Conservation (phyloP, 768 basidiomycete genomes). For the Lactarius hatsudake region DNA sequence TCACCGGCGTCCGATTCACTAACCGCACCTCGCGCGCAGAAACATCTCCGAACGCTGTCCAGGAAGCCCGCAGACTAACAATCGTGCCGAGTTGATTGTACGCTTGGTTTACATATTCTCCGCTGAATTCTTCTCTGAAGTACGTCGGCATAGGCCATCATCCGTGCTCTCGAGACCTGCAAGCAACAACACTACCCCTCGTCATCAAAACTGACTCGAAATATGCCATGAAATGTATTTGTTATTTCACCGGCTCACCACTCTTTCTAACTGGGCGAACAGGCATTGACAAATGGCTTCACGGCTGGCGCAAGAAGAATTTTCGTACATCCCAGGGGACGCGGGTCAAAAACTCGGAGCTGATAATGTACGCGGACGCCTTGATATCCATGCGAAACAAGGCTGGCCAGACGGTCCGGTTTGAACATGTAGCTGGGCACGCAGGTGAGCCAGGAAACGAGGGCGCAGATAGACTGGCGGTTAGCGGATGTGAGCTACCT, state of each 20-base stretch:
- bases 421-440: conserved; percentile 80
- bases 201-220: conserved; percentile 83
- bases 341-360: conserved; percentile 66
- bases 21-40: conserved; percentile 38
- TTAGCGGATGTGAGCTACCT: conserved; percentile 47
- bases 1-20: conserved; percentile 1
- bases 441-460: conserved; percentile 80
- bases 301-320: conserved; percentile 57
- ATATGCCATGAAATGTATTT: conserved; percentile 76
- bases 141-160: conserved; percentile 62
- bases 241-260: neutral
- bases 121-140: neutral
- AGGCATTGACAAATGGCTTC: conserved; percentile 72
- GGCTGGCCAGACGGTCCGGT: conserved; percentile 51
- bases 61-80: conserved; percentile 75
- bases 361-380: conserved; percentile 70
- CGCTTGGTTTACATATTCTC: conserved; percentile 30
- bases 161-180: conserved; percentile 76
- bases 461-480: conserved; percentile 75
- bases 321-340: conserved; percentile 48
- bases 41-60: conserved; percentile 83
- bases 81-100: conserved; percentile 85
- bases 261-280: conserved; percentile 21
- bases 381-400: conserved; percentile 53
- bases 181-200: conserved; percentile 51